Evolutionary conservation across 805 yeast genomes (phyloP), one percentile per base, ranked within the genome.

Genomic region (Saccharomycopsis synnaedendra): DNA sequence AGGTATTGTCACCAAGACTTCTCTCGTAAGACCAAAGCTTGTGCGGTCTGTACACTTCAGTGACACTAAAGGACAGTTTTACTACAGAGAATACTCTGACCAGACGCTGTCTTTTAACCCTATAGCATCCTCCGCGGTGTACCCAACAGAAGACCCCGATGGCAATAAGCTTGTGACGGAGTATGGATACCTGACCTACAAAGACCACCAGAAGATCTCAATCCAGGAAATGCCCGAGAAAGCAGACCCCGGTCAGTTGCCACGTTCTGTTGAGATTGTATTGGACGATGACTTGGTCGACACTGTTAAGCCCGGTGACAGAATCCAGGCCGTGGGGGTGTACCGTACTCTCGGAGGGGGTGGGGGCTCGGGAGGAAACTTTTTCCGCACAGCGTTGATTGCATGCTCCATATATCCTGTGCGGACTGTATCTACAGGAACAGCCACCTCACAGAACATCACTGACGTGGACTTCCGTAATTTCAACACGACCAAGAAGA

Each of bases 161-260:
- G 97, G 97, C 5, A 82, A 89, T 65, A 86, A 85, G 56, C 68
- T 93, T 55, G 72, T 77, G 19, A 89, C 96, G 0, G 97, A 93
- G 63, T 93, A 86, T 59, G 98, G 98, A 1, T 84, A 80, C 60
- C 82, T 89, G 5, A 87, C 94, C 32, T 93, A 86, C 63, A 74
- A 90, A 57, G 98, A 93, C 65, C 96, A 90, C 62, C 98, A 93
- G 66, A 83, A 87, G 38, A 75, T 93, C 36, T 78, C 96, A 0
- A 82, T 93, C 36, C 98, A 93, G 64, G 98, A 93, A 67, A 85
- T 93, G 86, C 97, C 98, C 1, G 97, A 93, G 67, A 73, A 82
- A 54, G 96, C 97, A 1, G 98, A 97, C 10, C 95, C 97, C 0
- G 98, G 98, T 48, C 97, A 90, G 66, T 71, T 93, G 54, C 98